phyloP scores from a whole-genome alignment of 1,284 basidiomycete species.

The Moniliophthora roreri region DNA sequence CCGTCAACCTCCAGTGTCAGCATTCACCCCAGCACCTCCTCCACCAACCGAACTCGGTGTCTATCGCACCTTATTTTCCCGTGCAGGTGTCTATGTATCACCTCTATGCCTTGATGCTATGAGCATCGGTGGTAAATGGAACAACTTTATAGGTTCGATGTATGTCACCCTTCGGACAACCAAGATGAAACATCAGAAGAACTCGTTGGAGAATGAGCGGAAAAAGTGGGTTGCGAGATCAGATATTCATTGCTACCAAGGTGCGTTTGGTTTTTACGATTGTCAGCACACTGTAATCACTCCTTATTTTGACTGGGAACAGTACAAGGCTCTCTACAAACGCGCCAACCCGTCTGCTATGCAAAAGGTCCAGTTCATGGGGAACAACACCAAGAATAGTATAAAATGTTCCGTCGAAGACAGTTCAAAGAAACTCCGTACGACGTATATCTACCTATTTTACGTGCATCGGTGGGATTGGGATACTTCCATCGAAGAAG shows the following conservation, averaged over 20 bases:
- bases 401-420: too few relatives aligned
- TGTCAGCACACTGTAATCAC: neutral
- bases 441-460: constrained; percentile 52
- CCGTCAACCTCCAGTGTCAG: too few relatives aligned
- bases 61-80: too few relatives aligned
- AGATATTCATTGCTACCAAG: constrained; percentile 15
- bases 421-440: constrained; percentile 57
- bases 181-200: constrained; percentile 14
- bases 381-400: too few relatives aligned
- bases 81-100: too few relatives aligned
- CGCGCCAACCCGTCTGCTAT: constrained; percentile 21
- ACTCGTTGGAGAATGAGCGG: constrained; percentile 15
- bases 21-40: too few relatives aligned
- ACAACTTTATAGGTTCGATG: too few relatives aligned
- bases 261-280: neutral
- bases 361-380: constrained; percentile 37
- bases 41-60: too few relatives aligned
- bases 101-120: too few relatives aligned
- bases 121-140: too few relatives aligned
- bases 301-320: neutral
- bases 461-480: constrained; percentile 60
- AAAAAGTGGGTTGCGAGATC: constrained; percentile 11
- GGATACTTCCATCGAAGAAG: constrained; percentile 51
- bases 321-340: constrained; percentile 17
- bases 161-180: too few relatives aligned